Percentiles rank a stretch among this genome's conserved stretches.
These are phyloP conservation scores for Fistulifera solaris DNA, from an alignment of 108 stramenopile genomes.

Conservation along the genomic window DNA sequence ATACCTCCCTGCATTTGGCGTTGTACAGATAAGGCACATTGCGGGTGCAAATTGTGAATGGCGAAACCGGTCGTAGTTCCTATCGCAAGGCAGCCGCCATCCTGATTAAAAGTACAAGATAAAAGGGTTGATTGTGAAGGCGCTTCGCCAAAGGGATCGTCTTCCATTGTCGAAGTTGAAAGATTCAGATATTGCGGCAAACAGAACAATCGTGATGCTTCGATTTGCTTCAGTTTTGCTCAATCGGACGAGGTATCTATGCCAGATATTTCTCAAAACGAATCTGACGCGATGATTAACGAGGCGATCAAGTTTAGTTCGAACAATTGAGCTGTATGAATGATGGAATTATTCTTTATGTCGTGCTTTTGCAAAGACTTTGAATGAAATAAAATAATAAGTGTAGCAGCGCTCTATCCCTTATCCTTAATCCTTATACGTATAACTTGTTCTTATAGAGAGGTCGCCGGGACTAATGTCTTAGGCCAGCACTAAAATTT, in stretches of 20 bases:
- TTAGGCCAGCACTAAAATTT: too few relatives aligned
- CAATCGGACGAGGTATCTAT: neutral
- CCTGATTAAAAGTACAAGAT: constrained; percentile 78
- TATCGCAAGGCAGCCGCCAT: constrained; percentile 80
- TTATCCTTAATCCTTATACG: too few relatives aligned
- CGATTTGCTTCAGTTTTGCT: neutral
- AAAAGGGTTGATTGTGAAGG: constrained; percentile 31
- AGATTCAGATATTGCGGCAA: neutral
- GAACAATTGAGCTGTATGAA: too few relatives aligned
- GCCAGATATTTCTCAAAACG: too few relatives aligned
- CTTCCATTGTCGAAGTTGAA: constrained; percentile 4
- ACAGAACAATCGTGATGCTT: neutral
- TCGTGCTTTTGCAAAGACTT: too few relatives aligned
- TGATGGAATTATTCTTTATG: too few relatives aligned
- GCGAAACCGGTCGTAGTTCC: constrained; percentile 91
- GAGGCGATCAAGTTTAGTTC: too few relatives aligned
- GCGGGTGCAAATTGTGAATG: constrained; percentile 91
- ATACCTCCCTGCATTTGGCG: constrained; percentile 75
- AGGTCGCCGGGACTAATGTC: too few relatives aligned
- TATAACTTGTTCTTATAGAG: too few relatives aligned
- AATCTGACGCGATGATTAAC: too few relatives aligned
- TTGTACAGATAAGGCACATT: constrained; percentile 80
- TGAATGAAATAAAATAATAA: too few relatives aligned
- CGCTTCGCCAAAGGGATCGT: constrained; percentile 2
- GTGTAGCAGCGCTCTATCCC: too few relatives aligned